Conservation (phyloP, 805 yeast species). For the Metschnikowia lunata region DNA sequence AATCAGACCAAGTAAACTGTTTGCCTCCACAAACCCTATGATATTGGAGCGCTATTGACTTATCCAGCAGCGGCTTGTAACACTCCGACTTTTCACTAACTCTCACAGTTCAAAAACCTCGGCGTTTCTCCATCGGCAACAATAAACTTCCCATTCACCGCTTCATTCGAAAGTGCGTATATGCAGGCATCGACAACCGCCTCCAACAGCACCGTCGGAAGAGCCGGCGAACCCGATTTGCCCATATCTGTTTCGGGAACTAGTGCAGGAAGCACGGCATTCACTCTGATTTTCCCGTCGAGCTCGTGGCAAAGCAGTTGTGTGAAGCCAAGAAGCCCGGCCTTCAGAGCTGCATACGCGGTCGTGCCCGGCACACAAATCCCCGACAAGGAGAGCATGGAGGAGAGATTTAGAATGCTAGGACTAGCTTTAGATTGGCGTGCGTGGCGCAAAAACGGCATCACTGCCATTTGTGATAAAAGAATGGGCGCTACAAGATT, state of each 20-base stretch:
- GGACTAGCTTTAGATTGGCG: conserved; percentile 22
- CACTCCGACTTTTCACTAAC: background rate
- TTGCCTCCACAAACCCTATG: too few relatives aligned
- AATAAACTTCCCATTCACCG: conserved; percentile 31
- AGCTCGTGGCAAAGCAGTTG: conserved; percentile 57
- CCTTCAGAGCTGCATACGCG: conserved; percentile 67
- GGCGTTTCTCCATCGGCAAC: conserved; percentile 16
- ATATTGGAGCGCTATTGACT: too few relatives aligned
- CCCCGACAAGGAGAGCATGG: conserved; percentile 49
- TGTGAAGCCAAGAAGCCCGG: conserved; percentile 64
- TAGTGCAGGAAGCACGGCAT: conserved; percentile 66
- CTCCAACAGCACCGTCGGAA: conserved; percentile 22
- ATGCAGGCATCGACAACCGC: conserved; percentile 23
- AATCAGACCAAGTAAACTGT: too few relatives aligned
- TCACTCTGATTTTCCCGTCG: conserved; percentile 53
- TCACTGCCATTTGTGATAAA: conserved; percentile 48
- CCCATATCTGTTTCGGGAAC: conserved; percentile 68
- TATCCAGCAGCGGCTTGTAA: background rate
- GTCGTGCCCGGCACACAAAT: conserved; percentile 48
- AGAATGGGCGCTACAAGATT: conserved; percentile 63
- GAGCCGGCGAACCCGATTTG: conserved; percentile 17
- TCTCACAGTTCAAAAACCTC: background rate
- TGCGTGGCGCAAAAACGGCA: conserved; percentile 44
- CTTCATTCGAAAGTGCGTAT: conserved; percentile 13
- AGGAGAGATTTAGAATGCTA: conserved; percentile 58